These are phyloP conservation scores for Xerocomus potaroensis DNA, from an alignment of 768 basidiomycete genomes.

Conservation along the genomic window DNA sequence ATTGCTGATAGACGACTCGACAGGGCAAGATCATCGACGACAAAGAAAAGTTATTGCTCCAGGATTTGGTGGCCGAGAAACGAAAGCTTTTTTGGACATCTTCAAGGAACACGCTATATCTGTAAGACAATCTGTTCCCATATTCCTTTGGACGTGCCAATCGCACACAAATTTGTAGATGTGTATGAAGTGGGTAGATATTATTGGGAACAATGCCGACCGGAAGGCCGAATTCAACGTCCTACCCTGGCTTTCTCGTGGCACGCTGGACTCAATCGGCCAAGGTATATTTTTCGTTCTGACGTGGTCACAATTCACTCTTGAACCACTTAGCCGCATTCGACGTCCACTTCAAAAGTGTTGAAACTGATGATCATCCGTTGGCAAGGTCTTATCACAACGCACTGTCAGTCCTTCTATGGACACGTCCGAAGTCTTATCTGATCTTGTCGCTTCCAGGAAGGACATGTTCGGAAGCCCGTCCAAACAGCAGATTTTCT, in stretches of 20 bases:
- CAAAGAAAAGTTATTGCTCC: constrained; percentile 53
- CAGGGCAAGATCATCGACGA: constrained; percentile 46
- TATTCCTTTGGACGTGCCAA: too few relatives aligned
- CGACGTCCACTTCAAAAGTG: constrained; percentile 27
- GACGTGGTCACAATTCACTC: not conserved
- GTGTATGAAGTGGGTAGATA: constrained; percentile 23
- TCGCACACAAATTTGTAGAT: constrained; percentile 10
- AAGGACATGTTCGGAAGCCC: constrained; percentile 10
- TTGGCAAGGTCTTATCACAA: constrained; percentile 7
- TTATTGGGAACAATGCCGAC: constrained; percentile 3
- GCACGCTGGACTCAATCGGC: constrained; percentile 49
- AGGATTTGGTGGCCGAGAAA: constrained; percentile 50
- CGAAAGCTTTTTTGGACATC: constrained; percentile 46
- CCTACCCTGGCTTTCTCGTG: constrained; percentile 35
- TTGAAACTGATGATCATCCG: not conserved
- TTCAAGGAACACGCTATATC: constrained; percentile 38
- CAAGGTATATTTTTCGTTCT: constrained; percentile 31
- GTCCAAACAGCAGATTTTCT: constrained; percentile 5
- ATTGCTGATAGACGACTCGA: not conserved
- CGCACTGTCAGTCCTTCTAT: constrained; percentile 1
- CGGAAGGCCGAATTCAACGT: constrained; percentile 22
- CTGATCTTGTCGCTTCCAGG: constrained; percentile 18
- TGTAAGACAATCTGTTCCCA: constrained; percentile 6
- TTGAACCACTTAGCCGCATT: constrained; percentile 36
- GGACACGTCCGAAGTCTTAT: not conserved